Percentiles rank a stretch among this genome's conserved stretches.
phyloP scores from a whole-genome alignment of 23 red algal genomes.

The Gracilaria vermiculophylla region DNA sequence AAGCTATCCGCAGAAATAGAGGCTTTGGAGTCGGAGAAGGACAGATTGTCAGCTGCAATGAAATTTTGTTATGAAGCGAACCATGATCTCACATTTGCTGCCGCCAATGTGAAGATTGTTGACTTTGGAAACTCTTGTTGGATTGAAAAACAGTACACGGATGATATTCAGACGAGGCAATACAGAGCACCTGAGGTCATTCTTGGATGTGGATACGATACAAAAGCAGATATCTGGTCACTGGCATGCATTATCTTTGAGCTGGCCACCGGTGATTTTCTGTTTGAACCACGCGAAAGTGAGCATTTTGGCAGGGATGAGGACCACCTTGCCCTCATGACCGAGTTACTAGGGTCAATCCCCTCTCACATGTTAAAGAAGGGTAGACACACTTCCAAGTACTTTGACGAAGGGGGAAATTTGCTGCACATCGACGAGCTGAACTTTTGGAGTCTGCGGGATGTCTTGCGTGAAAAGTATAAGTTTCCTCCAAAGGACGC shows the following conservation, averaged over 20 bases:
- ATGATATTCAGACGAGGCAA: slow-evolving; percentile 99
- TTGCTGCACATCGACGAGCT: slow-evolving; percentile 78
- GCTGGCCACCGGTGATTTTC: slow-evolving; percentile 94
- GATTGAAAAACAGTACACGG: slow-evolving; percentile 85
- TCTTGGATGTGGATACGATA: slow-evolving; percentile 86
- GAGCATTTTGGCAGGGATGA: slow-evolving; percentile 87
- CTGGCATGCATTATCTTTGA: slow-evolving; percentile 92
- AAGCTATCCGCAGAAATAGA: slow-evolving; percentile 30
- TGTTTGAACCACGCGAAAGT: slow-evolving; percentile 92
- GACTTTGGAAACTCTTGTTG: slow-evolving; percentile 99
- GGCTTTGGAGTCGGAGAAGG: not conserved
- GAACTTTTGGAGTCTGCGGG: slow-evolving; percentile 84
- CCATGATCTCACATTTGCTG: slow-evolving; percentile 39
- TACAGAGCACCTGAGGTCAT: slow-evolving; percentile 95
- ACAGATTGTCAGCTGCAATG: not conserved
- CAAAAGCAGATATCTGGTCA: slow-evolving; percentile 95
- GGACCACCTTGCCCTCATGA: slow-evolving; percentile 95
- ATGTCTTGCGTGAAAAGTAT: slow-evolving; percentile 91
- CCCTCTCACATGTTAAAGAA: slow-evolving; percentile 56
- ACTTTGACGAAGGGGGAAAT: slow-evolving; percentile 63
- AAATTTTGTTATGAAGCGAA: slow-evolving; percentile 1
- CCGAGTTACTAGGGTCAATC: slow-evolving; percentile 87
- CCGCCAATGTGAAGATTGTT: slow-evolving; percentile 71
- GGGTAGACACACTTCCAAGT: slow-evolving; percentile 70
- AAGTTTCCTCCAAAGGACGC: slow-evolving; percentile 77